phyloP scores from a whole-genome alignment of 768 basidiomycete genomes.

The Cystobasidium tubakii region DNA sequence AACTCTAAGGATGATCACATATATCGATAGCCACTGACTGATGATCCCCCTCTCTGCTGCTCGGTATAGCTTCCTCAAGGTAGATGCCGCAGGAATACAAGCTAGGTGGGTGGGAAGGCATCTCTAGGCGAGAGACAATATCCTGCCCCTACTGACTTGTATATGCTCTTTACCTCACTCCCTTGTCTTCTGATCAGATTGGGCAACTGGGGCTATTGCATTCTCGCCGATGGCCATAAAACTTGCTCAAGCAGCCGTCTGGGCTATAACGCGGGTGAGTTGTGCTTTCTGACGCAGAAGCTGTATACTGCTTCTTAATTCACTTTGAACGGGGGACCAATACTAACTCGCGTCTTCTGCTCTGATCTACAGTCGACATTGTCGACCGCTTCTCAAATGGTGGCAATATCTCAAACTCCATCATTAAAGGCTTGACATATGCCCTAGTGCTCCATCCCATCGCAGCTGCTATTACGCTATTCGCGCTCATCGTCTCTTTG shows the following conservation, averaged over 20 bases:
- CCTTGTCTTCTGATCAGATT: neutral
- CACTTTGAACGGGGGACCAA: neutral
- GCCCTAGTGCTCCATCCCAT: slow-evolving; percentile 17
- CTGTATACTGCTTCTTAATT: neutral
- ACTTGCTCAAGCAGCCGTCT: neutral
- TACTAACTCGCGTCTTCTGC: neutral
- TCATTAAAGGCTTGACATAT: slow-evolving; percentile 19
- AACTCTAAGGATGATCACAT: too few species aligned
- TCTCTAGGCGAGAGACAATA: neutral
- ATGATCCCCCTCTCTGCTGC: neutral
- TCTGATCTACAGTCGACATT: neutral
- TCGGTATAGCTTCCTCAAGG: slow-evolving; percentile 4
- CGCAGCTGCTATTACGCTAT: slow-evolving; percentile 21
- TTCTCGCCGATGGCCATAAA: neutral
- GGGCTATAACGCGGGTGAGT: slow-evolving; percentile 18
- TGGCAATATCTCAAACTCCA: slow-evolving; percentile 14
- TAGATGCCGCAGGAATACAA: neutral
- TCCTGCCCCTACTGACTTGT: neutral
- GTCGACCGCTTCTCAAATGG: neutral
- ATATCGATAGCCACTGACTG: neutral
- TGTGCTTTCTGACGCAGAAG: neutral
- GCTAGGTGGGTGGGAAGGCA: neutral
- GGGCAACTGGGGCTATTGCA: slow-evolving; percentile 1
- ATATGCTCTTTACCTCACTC: neutral
- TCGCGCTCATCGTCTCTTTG: slow-evolving; percentile 31